Evolutionary conservation across 768 basidiomycete species (phyloP).

Genomic region (Vararia minispora): DNA sequence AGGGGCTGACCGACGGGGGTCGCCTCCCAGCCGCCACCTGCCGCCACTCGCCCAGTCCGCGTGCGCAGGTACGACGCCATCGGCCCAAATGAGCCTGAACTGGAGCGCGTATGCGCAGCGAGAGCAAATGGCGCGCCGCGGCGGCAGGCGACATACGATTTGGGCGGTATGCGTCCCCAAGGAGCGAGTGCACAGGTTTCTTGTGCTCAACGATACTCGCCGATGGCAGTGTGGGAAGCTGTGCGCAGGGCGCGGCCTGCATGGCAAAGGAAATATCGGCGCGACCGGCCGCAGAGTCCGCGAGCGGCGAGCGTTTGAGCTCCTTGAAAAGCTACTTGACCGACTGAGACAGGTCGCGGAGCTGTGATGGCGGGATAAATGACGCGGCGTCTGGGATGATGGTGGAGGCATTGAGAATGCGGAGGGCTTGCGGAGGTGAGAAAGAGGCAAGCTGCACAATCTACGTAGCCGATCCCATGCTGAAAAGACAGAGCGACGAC

Average conservation of each 20-base stretch:
- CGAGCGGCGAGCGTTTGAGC: conserved; percentile 29
- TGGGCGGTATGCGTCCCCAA: conserved; percentile 45
- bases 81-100: conserved; percentile 45
- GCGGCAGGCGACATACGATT: conserved; percentile 46
- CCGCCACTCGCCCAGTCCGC: too few relatives aligned
- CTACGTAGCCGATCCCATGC: conserved; percentile 33
- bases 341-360: conserved; percentile 31
- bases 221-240: conserved; percentile 31
- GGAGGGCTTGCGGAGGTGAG: conserved; percentile 30
- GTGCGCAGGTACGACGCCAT: conserved; percentile 40
- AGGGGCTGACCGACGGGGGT: too few relatives aligned
- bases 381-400: conserved; percentile 39
- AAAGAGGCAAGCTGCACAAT: conserved; percentile 37
- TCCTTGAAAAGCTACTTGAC: conserved; percentile 36
- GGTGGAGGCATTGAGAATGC: conserved; percentile 34
- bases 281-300: conserved; percentile 25
- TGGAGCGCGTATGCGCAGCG: conserved; percentile 32
- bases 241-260: conserved; percentile 38
- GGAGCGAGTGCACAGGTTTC: conserved; percentile 36
- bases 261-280: conserved; percentile 37
- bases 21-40: too few relatives aligned
- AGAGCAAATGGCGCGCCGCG: conserved; percentile 37
- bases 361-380: conserved; percentile 29
- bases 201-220: conserved; percentile 53
- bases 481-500: conserved; percentile 28